Evolutionary conservation across 805 yeast genomes (phyloP).

Genomic region (Yamadazyma sp.): DNA sequence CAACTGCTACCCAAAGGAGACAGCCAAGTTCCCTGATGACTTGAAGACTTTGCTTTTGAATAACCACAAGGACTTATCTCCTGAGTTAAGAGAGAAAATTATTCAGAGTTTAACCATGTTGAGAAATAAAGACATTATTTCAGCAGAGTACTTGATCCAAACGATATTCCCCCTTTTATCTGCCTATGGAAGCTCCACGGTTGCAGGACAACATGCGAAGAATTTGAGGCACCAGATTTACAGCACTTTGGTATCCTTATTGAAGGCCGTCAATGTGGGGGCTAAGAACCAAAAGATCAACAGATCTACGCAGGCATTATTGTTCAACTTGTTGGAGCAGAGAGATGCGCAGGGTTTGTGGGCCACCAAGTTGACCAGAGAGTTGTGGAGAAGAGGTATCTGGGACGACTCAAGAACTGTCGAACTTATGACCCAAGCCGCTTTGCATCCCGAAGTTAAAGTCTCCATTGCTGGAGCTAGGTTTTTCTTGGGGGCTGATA

Average conservation of each 20-base stretch:
- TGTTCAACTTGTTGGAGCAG: constrained; percentile 83
- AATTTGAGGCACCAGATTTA: constrained; percentile 81
- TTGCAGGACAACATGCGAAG: constrained; percentile 65
- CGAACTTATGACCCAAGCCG: constrained; percentile 97
- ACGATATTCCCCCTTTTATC: constrained; percentile 83
- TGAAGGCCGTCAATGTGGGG: constrained; percentile 85
- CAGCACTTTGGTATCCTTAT: constrained; percentile 68
- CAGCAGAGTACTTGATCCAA: constrained; percentile 78
- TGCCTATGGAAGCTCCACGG: constrained; percentile 51
- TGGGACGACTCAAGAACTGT: constrained; percentile 98
- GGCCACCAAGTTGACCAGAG: constrained; percentile 95
- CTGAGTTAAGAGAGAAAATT: constrained; percentile 88
- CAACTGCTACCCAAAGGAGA: constrained; percentile 84
- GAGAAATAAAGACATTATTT: constrained; percentile 77
- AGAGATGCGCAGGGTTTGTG: constrained; percentile 80
- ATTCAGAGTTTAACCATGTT: constrained; percentile 87
- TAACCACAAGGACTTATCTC: constrained; percentile 77
- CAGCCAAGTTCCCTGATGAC: constrained; percentile 81
- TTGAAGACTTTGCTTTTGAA: constrained; percentile 63
- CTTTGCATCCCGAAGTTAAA: constrained; percentile 81
- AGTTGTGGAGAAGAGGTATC: constrained; percentile 94
- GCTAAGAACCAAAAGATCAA: constrained; percentile 87
- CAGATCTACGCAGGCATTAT: constrained; percentile 84
- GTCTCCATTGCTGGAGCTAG: constrained; percentile 87
- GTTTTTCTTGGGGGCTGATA: constrained; percentile 93